These are phyloP conservation scores for Eutrema heterophyllum DNA, from an alignment of 345 rosid species.

Conservation along the genomic window DNA sequence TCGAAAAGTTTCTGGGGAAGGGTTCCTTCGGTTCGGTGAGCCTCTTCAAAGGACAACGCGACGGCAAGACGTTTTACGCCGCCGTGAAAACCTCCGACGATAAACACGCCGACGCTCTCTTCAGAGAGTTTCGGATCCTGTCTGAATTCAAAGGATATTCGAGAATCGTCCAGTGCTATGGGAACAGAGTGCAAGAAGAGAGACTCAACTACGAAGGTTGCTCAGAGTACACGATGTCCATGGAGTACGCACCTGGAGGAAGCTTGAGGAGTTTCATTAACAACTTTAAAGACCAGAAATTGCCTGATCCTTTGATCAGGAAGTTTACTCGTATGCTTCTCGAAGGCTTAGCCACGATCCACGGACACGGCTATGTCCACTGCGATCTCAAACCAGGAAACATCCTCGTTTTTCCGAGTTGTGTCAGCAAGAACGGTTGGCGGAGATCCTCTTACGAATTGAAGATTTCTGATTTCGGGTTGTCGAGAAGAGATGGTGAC, in stretches of 20 bases:
- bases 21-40: neutral
- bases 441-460: neutral
- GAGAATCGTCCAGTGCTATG: conserved; percentile 28
- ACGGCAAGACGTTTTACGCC: no score
- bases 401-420: conserved; percentile 1
- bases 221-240: conserved; percentile 26
- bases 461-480: conserved; percentile 10
- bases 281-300: conserved; percentile 2
- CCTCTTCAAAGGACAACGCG: neutral
- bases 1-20: neutral
- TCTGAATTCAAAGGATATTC: no score
- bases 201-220: neutral
- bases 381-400: conserved; percentile 28
- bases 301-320: conserved; percentile 35
- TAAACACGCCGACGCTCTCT: no score
- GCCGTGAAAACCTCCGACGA: no score
- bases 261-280: conserved; percentile 25
- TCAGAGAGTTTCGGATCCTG: no score
- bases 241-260: conserved; percentile 48
- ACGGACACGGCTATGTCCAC: conserved; percentile 22
- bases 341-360: conserved; percentile 34
- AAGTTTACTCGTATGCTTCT: conserved; percentile 33
- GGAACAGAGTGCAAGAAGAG: conserved; percentile 17
- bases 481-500: neutral
- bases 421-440: neutral